Base-by-base conservation (phyloP, 2,329 filamentous ascomycete genomes). In the Iodosphaeria phyllophila region DNA sequence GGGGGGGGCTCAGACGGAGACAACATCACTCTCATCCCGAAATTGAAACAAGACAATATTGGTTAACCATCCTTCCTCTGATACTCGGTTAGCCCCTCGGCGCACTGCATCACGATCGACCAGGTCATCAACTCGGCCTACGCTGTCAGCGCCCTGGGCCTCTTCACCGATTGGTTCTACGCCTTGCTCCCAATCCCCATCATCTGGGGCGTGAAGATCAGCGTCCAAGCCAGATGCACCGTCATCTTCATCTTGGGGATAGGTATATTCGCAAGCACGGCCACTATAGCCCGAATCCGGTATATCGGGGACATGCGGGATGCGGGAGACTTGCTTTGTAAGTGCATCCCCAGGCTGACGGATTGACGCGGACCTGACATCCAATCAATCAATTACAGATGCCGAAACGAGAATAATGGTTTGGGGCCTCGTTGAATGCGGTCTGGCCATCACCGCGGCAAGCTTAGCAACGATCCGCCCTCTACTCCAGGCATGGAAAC, bases 401-500 rank as follows among this genome's bases (percentile, higher is more conserved):
- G 48, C 51, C 26, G 56, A 51, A 13, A 65, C 60, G 4, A 48
- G 62, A 30, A 53, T 60, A 17, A 60, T 63, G 52, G 49, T 65
- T 5, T 67, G 62, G 62, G 65, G 58, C 7, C 43, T 66, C n/a
- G 46, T 66, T 26, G 62, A 67, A 35, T 60, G 61, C 2, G 61
- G 60, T 5, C 52, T 66, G 13, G 62, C 61, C 30, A 67, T 66
- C 23, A 40, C 58, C 14, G 62, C 62, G 8, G 55, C 61, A 2
- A 63, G 58, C 30, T 45, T 66, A 7, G 58, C 57, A 12, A 67
- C 62, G 5, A 60, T 66, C 17, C 56, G 61, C 3, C 62, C 62
- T 4, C 48, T 67, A 1, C 51, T 67, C 18, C 57, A 59, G 18
- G 44, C 46, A n/a, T 48, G 54, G 44, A n/a, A n/a, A n/a, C n/a